Evolutionary conservation across 305 asterid species (phyloP).

Genomic region (Solanum hybrid): DNA sequence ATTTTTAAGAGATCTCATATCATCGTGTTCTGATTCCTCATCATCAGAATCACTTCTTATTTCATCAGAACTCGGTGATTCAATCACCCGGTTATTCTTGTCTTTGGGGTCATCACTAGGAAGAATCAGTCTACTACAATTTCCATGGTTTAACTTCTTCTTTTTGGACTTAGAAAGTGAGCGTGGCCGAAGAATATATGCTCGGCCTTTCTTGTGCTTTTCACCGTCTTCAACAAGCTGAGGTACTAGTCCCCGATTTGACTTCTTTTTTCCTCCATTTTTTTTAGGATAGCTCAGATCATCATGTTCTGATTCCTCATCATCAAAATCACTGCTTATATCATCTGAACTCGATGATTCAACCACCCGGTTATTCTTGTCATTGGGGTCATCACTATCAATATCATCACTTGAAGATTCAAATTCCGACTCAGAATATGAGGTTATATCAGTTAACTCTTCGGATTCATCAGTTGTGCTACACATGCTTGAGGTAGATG

Average conservation of each 20-base stretch:
- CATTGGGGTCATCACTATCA: slow-evolving; percentile 17
- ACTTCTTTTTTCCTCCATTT: background rate
- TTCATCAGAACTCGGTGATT: background rate
- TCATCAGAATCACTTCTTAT: background rate
- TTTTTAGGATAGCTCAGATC: background rate
- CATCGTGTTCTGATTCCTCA: slow-evolving; percentile 3
- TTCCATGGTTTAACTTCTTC: no score
- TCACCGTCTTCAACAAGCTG: background rate
- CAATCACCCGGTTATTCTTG: slow-evolving; percentile 7
- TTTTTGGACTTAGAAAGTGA: background rate
- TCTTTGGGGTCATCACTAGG: slow-evolving; percentile 12
- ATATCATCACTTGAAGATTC: slow-evolving; percentile 21
- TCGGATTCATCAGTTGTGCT: background rate
- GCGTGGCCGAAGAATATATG: slow-evolving; percentile 4
- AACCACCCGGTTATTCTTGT: slow-evolving; percentile 10
- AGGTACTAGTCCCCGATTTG: background rate
- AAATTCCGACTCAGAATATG: background rate
- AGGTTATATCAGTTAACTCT: slow-evolving; percentile 7
- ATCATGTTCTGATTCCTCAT: slow-evolving; percentile 2
- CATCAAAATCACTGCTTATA: background rate
- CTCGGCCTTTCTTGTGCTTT: background rate
- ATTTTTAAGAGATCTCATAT: background rate
- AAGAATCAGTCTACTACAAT: no score
- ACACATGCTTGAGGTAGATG: background rate
- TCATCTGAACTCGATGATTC: slow-evolving; percentile 9